Base-by-base conservation (phyloP, 2,329 filamentous ascomycete species). In the Thelonectria discophora region DNA sequence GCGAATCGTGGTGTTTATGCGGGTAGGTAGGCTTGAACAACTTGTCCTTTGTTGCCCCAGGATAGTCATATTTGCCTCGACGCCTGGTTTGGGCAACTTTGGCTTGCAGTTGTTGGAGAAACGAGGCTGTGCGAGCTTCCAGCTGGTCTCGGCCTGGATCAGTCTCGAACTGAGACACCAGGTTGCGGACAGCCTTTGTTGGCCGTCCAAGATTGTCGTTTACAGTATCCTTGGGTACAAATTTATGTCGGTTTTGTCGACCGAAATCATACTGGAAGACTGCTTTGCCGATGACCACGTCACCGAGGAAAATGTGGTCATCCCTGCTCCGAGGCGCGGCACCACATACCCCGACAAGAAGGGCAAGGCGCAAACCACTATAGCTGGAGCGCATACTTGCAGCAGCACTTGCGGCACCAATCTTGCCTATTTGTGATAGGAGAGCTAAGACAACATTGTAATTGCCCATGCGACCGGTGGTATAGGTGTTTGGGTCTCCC, bases 281-380 rank as follows among this genome's bases (percentile, higher is more conserved):
- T 1, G 55, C 60, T 2, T 65, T 67, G 55, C 74, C 75, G 20
- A 77, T 55, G 4, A 78, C 60, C 0, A 79, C 75, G 43, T 79
- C 74, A 2, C 78, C 76, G 0, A 78, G 62, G 0, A 75, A 20
- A 0, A 70, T 55, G 7, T 63, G 50, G 11, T 52, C 50, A 43
- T 74, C 67, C 1, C 46, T 5, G 13, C 9, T 37, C 1, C 27
- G 47, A 1, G 78, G 77, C 6, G 76, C 68, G 13, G 75, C 79
- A 0, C 78, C 80, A 48, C 79, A 81, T 5, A 81, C 70, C 0
- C 79, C 80, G 2, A 77, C 75, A 0, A 81, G 45, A 0, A 82
- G 30, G 0, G 63, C 75, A 0, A 81, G 64, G 17, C 66, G 70
- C 5, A 82, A 59, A 3, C 60, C 59, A 0, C 58, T 50, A 43